A percentile compares a stretch with the other conserved stretches of the same genome.
These are phyloP conservation scores for Fraxinus nigra DNA, from an alignment of 305 asterid genomes.

Conservation along the genomic window DNA sequence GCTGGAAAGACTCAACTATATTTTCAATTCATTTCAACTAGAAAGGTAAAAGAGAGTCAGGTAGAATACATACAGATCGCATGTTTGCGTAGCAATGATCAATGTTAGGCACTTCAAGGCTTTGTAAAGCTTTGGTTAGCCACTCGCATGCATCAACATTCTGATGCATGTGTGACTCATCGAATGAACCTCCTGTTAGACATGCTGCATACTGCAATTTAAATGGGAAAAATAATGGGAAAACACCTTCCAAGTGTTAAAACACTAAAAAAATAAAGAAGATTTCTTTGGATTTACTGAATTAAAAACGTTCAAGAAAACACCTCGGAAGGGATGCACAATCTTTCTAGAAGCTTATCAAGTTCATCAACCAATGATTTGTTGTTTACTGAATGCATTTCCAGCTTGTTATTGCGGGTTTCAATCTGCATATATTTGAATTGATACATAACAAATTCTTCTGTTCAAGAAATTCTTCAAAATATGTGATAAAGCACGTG, in stretches of 20 bases:
- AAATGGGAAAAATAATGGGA: neutral
- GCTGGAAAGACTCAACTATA: slow-evolving; percentile 7
- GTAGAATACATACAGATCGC: slow-evolving; percentile 63
- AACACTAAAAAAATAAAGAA: neutral
- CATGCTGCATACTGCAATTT: slow-evolving; percentile 70
- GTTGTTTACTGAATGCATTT: slow-evolving; percentile 95
- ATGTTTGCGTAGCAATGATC: slow-evolving; percentile 68
- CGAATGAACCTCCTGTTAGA: slow-evolving; percentile 88
- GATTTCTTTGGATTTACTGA: slow-evolving; percentile 7
- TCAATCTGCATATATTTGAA: slow-evolving; percentile 66
- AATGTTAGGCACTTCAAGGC: slow-evolving; percentile 78
- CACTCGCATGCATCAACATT: slow-evolving; percentile 97
- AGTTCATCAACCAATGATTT: slow-evolving; percentile 83
- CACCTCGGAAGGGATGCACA: slow-evolving; percentile 89
- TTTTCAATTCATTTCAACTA: slow-evolving; percentile 13
- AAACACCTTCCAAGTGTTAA: neutral
- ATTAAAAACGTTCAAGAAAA: slow-evolving; percentile 4
- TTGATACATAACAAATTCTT: neutral
- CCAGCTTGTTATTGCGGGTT: slow-evolving; percentile 91
- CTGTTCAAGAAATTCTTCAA: neutral
- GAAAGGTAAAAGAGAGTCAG: slow-evolving; percentile 25
- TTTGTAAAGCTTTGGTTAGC: slow-evolving; percentile 68
- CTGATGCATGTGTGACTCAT: slow-evolving; percentile 89
- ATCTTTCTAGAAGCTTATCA: slow-evolving; percentile 88
- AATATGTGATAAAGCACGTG: slow-evolving; percentile 8